Percentiles rank a stretch among this genome's conserved stretches.
Conservation (phyloP, 2,329 filamentous ascomycete genomes). For the Epichloe gansuensis region DNA sequence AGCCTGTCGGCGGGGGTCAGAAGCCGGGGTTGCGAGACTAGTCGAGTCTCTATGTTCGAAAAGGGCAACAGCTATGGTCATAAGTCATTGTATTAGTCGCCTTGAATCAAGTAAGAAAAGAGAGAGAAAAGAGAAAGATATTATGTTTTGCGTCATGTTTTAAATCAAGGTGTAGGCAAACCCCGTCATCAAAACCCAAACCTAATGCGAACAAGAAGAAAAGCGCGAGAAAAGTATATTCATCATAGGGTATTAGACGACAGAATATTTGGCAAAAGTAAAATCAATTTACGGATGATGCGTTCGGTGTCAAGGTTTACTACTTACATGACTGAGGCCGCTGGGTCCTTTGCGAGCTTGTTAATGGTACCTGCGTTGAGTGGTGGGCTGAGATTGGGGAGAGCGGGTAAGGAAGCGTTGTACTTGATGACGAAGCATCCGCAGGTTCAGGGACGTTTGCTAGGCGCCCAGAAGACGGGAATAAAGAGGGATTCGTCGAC, state of each 20-base stretch:
- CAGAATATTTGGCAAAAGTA: not conserved
- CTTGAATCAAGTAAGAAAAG: too few relatives aligned
- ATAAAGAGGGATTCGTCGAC: slow-evolving; percentile 8
- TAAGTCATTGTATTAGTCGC: not conserved
- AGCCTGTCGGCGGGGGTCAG: slow-evolving; percentile 15
- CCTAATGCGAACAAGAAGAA: too few relatives aligned
- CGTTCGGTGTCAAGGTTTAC: not conserved
- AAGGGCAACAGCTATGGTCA: not conserved
- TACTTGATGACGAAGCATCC: slow-evolving; percentile 9
- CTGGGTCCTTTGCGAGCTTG: not conserved
- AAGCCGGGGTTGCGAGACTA: slow-evolving; percentile 9
- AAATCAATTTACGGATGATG: not conserved
- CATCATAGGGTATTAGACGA: too few relatives aligned
- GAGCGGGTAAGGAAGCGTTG: slow-evolving; percentile 8
- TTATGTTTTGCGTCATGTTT: too few relatives aligned
- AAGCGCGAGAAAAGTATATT: too few relatives aligned
- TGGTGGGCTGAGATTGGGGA: slow-evolving; percentile 4
- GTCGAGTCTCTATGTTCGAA: not conserved
- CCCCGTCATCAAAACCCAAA: too few relatives aligned
- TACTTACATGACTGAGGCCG: slow-evolving; percentile 5
- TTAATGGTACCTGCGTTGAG: slow-evolving; percentile 1
- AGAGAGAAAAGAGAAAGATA: too few relatives aligned
- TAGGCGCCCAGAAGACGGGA: slow-evolving; percentile 9
- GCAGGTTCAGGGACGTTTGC: slow-evolving; percentile 10
- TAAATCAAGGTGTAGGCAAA: too few relatives aligned